phyloP scores from a whole-genome alignment of 805 yeast species.

The Metschnikowia drakensbergensis region DNA sequence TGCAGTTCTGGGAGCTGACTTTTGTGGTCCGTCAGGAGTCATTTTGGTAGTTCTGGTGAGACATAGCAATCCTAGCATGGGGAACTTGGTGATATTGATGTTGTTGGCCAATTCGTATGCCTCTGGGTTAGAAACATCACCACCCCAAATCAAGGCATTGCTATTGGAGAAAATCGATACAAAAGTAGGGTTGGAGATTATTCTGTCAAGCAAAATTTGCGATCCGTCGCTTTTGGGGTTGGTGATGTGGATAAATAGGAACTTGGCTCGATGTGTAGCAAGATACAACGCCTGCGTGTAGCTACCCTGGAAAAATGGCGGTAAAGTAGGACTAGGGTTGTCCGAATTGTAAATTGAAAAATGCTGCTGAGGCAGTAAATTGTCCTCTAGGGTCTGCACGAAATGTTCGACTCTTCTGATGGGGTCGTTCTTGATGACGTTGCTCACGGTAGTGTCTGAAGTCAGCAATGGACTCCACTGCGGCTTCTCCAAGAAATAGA shows the following conservation, averaged over 20 bases:
- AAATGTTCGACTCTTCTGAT: conserved; percentile 51
- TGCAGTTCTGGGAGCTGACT: conserved; percentile 54
- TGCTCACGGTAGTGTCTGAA: conserved; percentile 14
- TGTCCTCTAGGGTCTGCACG: conserved; percentile 49
- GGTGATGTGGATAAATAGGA: conserved; percentile 69
- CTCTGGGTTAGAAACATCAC: conserved; percentile 76
- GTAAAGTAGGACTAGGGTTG: conserved; percentile 18
- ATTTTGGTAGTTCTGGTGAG: conserved; percentile 54
- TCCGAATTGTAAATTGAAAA: conserved; percentile 11
- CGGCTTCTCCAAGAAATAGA: conserved; percentile 10
- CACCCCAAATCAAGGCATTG: conserved; percentile 77
- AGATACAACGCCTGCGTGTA: conserved; percentile 74
- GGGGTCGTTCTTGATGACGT: conserved; percentile 40
- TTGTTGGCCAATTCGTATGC: conserved; percentile 79
- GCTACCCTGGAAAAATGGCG: conserved; percentile 64
- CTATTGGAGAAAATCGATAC: conserved; percentile 32
- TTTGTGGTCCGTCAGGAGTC: conserved; percentile 54
- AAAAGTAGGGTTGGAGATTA: conserved; percentile 52
- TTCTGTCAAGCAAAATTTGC: conserved; percentile 46
- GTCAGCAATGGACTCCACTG: conserved; percentile 5
- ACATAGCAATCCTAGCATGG: conserved; percentile 76
- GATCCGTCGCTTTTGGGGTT: conserved; percentile 68
- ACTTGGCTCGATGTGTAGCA: conserved; percentile 67
- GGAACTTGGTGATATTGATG: conserved; percentile 66
- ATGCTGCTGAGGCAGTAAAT: conserved; percentile 24